A percentile compares a stretch with the other conserved stretches of the same genome.
Evolutionary conservation across 768 basidiomycete species (phyloP).

Genomic region (Pleurotus sapidus): DNA sequence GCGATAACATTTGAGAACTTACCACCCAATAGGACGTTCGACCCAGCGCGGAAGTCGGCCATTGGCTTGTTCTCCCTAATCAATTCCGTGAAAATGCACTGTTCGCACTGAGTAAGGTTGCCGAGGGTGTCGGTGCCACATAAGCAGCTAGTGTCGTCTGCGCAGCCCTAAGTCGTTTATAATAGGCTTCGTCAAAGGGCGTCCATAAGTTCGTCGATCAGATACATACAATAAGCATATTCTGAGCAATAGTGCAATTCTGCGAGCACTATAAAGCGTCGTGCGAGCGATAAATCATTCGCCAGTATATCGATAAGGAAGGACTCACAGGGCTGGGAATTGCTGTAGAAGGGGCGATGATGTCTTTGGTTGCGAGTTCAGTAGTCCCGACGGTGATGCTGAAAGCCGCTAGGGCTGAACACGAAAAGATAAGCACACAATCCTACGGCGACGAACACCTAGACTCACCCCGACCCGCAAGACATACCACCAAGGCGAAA

Average conservation of each 20-base stretch:
- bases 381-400: slow-evolving; percentile 4
- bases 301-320: no score
- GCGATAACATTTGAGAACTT: slow-evolving; percentile 12
- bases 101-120: slow-evolving; percentile 52
- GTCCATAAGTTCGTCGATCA: slow-evolving; percentile 15
- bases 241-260: background rate
- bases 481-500: slow-evolving; percentile 7
- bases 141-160: slow-evolving; percentile 47
- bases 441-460: background rate
- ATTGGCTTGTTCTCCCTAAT: slow-evolving; percentile 45
- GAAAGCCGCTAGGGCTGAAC: slow-evolving; percentile 9
- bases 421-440: background rate
- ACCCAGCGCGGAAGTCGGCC: slow-evolving; percentile 56
- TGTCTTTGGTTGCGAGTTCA: background rate
- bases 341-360: background rate
- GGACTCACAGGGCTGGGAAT: no score
- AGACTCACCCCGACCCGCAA: slow-evolving; percentile 14
- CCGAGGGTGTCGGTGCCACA: slow-evolving; percentile 43
- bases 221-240: slow-evolving; percentile 5
- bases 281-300: no score
- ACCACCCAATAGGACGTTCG: slow-evolving; percentile 58
- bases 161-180: slow-evolving; percentile 28
- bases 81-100: slow-evolving; percentile 62
- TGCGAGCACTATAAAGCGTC: background rate
- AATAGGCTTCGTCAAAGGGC: slow-evolving; percentile 30